Evolutionary conservation across 805 yeast species (phyloP), one percentile per base, ranked within the genome.

Genomic region (Kodamaea laetipori): DNA sequence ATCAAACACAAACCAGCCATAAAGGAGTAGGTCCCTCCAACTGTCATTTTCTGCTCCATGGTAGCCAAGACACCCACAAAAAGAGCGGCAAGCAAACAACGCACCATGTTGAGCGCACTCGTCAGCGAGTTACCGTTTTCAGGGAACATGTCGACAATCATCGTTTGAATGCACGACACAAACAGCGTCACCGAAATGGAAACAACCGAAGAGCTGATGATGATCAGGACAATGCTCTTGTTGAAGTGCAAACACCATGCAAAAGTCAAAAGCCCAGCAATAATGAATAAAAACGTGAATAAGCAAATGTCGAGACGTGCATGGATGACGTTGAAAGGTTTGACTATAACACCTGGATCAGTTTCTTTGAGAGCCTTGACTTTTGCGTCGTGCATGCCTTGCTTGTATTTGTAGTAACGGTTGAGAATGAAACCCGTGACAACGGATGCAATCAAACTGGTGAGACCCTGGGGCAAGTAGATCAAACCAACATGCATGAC

Each of bases 1-100:
- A 42, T 13, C 7, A 44, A 17, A 21, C 74, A 67, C 1, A 83
- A 37, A 0, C 72, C 82, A 1, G 82, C 81, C 69, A 86, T 59
- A n/a, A 89, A 69, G 0, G 94, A 81, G 55, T 82, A 86, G 1
- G 86, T 77, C 10, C 95, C 94, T 1, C 96, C 96, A 6, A 78
- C 60, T 0, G 77, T 77, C 77, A 90, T 68, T 0, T 64, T 47
- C 0, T 43, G 39, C 12, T 72, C 67, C 90, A 89, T 84, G 40
- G 64, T 72, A 12, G 79, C 74, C 19, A 87, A 68, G 2, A 81
- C 81, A 0, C 86, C 94, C 13, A 84, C 72, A 32, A 84, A 80
- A 0, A 79, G 71, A 0, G 95, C 95, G 24, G 84, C 82, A 39
- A 79, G 55, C 9, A 77, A 66, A 57, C 96, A 90, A 50, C 97